Conservation (phyloP, 2,329 filamentous ascomycete species). For the Fusarium sp. region DNA sequence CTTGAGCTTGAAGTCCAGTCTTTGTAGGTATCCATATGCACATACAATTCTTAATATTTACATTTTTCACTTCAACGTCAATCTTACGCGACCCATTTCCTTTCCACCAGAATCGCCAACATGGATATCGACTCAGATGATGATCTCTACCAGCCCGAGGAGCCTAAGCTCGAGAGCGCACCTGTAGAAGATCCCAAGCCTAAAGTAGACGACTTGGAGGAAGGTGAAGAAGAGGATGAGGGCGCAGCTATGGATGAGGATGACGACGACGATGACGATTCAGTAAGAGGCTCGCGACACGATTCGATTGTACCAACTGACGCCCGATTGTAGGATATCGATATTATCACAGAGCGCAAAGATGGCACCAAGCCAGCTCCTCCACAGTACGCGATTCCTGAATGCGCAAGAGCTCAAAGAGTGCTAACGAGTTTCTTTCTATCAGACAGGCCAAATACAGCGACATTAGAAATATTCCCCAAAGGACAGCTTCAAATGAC, state of each 20-base stretch:
- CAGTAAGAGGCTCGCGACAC: conserved; percentile 34
- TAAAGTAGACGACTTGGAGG: conserved; percentile 67
- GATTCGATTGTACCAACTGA: background rate
- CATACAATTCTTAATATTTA: background rate
- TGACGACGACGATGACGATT: conserved; percentile 59
- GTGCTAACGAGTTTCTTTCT: conserved; percentile 13
- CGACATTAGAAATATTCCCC: conserved; percentile 73
- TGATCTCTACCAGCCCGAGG: conserved; percentile 73
- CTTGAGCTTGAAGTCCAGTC: conserved; percentile 38
- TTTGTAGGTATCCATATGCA: conserved; percentile 8
- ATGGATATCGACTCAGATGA: conserved; percentile 78
- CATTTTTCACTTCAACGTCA: background rate
- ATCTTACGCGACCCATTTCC: background rate
- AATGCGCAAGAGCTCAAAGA: background rate
- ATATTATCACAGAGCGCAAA: conserved; percentile 75
- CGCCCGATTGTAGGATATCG: conserved; percentile 64
- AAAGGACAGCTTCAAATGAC: conserved; percentile 67
- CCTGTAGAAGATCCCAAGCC: conserved; percentile 46
- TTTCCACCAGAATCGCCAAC: conserved; percentile 38
- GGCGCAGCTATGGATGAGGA: conserved; percentile 68
- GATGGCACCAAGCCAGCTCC: conserved; percentile 71
- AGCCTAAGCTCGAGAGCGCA: conserved; percentile 56
- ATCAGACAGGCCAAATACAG: conserved; percentile 70
- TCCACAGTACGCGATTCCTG: conserved; percentile 60
- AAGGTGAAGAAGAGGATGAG: conserved; percentile 73